These are phyloP conservation scores for Cutaneotrichosporon cutaneum DNA, from an alignment of 1,284 basidiomycete species.

Conservation along the genomic window DNA sequence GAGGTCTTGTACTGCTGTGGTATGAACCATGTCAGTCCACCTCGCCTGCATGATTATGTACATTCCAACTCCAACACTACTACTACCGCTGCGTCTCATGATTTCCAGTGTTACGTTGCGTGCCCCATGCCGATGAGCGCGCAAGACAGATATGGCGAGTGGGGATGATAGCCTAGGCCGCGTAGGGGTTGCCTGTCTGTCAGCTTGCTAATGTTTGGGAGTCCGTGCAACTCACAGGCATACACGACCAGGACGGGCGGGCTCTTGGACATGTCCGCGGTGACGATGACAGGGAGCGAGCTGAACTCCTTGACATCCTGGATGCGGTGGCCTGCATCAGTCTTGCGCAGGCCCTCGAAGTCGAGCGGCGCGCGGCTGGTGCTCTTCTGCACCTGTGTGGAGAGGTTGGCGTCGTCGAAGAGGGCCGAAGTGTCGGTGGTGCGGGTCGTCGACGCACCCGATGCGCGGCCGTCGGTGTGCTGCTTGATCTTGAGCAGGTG, in stretches of 20 bases:
- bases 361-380: constrained; percentile 64
- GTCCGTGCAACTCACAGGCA: constrained; percentile 29
- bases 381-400: constrained; percentile 71
- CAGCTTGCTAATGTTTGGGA: not conserved
- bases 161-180: constrained; percentile 11
- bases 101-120: constrained; percentile 5
- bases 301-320: constrained; percentile 88
- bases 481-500: constrained; percentile 88
- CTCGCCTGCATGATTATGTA: constrained; percentile 51
- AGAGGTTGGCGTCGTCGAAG: constrained; percentile 74
- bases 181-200: constrained; percentile 27
- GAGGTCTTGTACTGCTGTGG: too few species aligned
- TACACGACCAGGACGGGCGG: constrained; percentile 79
- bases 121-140: constrained; percentile 4
- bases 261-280: constrained; percentile 87
- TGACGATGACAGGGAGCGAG: constrained; percentile 88
- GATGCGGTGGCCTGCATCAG: constrained; percentile 75
- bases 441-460: constrained; percentile 60
- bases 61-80: constrained; percentile 6
- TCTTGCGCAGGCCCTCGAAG: constrained; percentile 74
- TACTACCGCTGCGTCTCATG: constrained; percentile 3
- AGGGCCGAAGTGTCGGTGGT: constrained; percentile 77
- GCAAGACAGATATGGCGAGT: constrained; percentile 3
- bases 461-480: constrained; percentile 75
- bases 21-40: not conserved